Percentiles rank a stretch among this genome's conserved stretches.
These are phyloP conservation scores for Inga laurina DNA, from an alignment of 306 rosid genomes.

Conservation along the genomic window DNA sequence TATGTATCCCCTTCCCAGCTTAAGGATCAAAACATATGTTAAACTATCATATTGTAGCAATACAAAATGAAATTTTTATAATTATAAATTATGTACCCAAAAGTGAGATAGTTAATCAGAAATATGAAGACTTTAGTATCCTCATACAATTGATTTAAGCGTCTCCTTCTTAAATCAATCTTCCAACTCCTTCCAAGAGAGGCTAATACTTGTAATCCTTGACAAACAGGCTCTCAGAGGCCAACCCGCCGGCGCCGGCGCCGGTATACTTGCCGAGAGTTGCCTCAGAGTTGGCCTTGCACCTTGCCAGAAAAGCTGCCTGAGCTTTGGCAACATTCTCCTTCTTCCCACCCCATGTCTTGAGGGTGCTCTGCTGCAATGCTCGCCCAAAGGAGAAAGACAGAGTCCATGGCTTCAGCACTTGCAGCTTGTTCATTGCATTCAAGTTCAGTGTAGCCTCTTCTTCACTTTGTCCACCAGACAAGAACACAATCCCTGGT, in stretches of 20 bases:
- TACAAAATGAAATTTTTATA: slow-evolving; percentile 1
- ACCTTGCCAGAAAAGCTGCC: slow-evolving; percentile 52
- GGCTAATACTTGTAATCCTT: slow-evolving; percentile 63
- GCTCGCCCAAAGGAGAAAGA: slow-evolving; percentile 81
- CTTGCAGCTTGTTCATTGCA: slow-evolving; percentile 63
- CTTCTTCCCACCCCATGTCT: slow-evolving; percentile 69
- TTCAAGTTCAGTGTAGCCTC: slow-evolving; percentile 66
- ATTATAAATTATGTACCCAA: background rate
- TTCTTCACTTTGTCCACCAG: slow-evolving; percentile 82
- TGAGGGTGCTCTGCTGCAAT: slow-evolving; percentile 71
- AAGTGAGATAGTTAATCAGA: slow-evolving; percentile 14
- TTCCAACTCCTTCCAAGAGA: background rate
- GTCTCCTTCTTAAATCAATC: background rate
- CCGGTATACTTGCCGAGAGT: slow-evolving; percentile 59
- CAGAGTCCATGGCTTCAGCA: slow-evolving; percentile 70
- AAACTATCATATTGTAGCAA: background rate
- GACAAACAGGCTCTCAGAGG: slow-evolving; percentile 59
- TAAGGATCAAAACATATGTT: background rate
- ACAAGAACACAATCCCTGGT: slow-evolving; percentile 65
- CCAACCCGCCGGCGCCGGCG: slow-evolving; percentile 37
- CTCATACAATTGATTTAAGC: background rate
- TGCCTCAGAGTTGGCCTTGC: slow-evolving; percentile 70
- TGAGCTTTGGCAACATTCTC: slow-evolving; percentile 66
- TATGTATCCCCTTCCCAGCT: background rate
- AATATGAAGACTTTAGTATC: background rate